Conservation (phyloP, 177 flowering plant genomes). For the Vitis hybrid region DNA sequence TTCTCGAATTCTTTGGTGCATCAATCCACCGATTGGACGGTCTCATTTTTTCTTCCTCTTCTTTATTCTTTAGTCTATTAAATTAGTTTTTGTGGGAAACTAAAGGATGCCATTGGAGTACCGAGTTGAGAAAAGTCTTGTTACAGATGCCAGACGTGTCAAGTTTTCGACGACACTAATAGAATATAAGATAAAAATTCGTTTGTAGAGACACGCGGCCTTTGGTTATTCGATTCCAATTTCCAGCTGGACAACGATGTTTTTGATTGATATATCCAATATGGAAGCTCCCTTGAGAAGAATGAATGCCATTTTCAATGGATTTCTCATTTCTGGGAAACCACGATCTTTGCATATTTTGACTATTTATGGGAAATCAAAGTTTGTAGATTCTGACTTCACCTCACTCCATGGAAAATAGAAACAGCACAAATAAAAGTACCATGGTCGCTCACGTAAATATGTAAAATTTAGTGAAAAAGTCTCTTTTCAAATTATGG, state of each 20-base stretch:
- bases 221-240: slow-evolving; percentile 20
- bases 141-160: slow-evolving; percentile 18
- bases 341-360: no score
- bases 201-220: slow-evolving; percentile 13
- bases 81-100: not conserved
- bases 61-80: not conserved
- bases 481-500: no score
- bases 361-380: no score
- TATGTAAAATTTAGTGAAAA: no score
- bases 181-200: not conserved
- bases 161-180: not conserved
- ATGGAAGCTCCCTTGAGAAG: not conserved
- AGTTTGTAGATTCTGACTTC: no score
- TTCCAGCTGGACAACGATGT: slow-evolving; percentile 13
- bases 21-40: slow-evolving; percentile 19
- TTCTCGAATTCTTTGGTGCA: slow-evolving; percentile 7
- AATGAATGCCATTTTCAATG: not conserved
- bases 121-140: slow-evolving; percentile 8
- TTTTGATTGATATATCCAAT: not conserved
- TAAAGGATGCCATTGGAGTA: slow-evolving; percentile 13
- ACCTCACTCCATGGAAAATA: no score
- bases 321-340: no score
- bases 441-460: no score
- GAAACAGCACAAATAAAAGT: no score
- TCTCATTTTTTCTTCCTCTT: slow-evolving; percentile 5